phyloP scores from a whole-genome alignment of 139 green algal species.

The Picochlorum sp. region DNA sequence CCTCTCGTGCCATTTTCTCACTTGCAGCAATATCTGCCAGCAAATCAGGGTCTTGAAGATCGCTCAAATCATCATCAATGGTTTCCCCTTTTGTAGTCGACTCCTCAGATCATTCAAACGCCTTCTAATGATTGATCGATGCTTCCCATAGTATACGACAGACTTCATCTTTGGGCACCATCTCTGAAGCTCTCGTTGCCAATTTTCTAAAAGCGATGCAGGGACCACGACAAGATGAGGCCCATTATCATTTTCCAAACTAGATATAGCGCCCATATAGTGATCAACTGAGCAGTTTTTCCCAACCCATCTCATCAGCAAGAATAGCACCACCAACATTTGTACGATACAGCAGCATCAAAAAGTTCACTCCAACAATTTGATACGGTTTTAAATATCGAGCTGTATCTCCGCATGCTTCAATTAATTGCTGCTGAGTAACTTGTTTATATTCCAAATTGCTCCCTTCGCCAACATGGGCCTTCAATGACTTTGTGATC shows the following conservation, averaged over 20 bases:
- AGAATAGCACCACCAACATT: conserved; percentile 27
- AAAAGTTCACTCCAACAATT: conserved; percentile 89
- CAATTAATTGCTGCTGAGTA: conserved; percentile 31
- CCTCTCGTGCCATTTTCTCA: conserved; percentile 16
- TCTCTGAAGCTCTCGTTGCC: conserved; percentile 68
- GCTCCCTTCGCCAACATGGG: conserved; percentile 19
- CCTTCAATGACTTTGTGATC: conserved; percentile 28
- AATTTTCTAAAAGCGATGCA: conserved; percentile 83
- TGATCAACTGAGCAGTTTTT: conserved; percentile 85
- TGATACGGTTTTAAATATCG: conserved; percentile 80
- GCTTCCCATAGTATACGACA: conserved; percentile 71
- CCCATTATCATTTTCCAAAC: conserved; percentile 25
- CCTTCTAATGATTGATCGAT: conserved; percentile 40
- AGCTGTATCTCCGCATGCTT: conserved; percentile 43
- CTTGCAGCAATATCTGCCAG: conserved; percentile 15
- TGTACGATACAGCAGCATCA: conserved; percentile 69
- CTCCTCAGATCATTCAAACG: conserved; percentile 27
- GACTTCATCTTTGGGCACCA: conserved; percentile 58
- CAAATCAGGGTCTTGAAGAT: conserved; percentile 23
- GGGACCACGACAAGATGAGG: conserved; percentile 65
- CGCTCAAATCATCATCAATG: conserved; percentile 24
- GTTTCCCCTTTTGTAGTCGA: background rate
- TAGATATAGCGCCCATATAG: conserved; percentile 58
- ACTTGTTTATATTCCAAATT: conserved; percentile 18
- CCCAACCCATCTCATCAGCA: conserved; percentile 48